Evolutionary conservation across 2,329 filamentous ascomycete genomes (phyloP).

Genomic region (Fusarium sp.): DNA sequence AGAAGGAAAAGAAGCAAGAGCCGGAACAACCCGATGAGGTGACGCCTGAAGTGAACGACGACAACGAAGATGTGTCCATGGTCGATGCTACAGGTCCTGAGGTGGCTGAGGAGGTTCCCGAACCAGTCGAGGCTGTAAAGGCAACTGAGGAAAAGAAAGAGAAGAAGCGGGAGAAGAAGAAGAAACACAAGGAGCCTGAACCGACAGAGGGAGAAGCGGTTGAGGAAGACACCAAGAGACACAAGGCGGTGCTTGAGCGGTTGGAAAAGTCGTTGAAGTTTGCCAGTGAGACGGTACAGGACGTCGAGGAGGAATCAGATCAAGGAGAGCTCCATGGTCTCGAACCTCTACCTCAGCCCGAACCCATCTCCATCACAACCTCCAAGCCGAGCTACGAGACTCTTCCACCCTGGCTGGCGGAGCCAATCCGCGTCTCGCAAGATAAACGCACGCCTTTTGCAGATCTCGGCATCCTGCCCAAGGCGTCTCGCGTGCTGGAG

Average conservation of each 20-base stretch:
- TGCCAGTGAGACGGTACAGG: constrained; percentile 52
- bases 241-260: constrained; percentile 63
- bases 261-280: constrained; percentile 63
- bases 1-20: constrained; percentile 20
- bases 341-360: constrained; percentile 81
- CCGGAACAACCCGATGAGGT: constrained; percentile 15
- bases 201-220: constrained; percentile 37
- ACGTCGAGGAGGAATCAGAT: constrained; percentile 47
- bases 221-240: constrained; percentile 48
- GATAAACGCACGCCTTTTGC: constrained; percentile 67
- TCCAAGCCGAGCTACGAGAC: constrained; percentile 75
- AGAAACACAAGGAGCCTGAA: constrained; percentile 41
- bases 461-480: constrained; percentile 67
- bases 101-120: constrained; percentile 1
- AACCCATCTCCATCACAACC: constrained; percentile 63
- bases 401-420: constrained; percentile 80
- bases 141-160: constrained; percentile 24
- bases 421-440: constrained; percentile 73
- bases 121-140: constrained; percentile 1
- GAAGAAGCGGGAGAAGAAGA: constrained; percentile 47
- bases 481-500: constrained; percentile 67
- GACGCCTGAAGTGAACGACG: constrained; percentile 15
- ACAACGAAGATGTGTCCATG: constrained; percentile 38
- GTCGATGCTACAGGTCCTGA: constrained; percentile 24
- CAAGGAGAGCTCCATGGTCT: constrained; percentile 70